Base-by-base conservation (phyloP, 2,329 filamentous ascomycete species). In the Ceratocystis colombiana region DNA sequence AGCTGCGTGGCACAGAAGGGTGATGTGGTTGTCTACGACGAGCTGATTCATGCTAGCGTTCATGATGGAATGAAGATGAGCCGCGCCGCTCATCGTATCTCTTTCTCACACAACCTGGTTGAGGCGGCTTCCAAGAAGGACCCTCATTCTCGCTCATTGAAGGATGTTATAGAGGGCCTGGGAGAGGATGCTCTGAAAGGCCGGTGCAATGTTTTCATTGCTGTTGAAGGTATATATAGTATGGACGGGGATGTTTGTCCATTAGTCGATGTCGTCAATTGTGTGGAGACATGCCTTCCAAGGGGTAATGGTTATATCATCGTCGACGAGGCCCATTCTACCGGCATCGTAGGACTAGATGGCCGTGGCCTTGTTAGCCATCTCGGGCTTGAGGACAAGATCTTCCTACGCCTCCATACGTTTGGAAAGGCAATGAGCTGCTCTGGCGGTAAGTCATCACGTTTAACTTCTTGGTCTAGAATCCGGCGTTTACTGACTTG, bases 221-320 rank as follows among this genome's bases (percentile, higher is more conserved):
- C 83, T 0, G 78, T 89, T 0, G 88, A 90, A 70, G 83, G 81
- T 0, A 77, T 90, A 0, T 93, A 94, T 73, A 91, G 88, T 73
- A 94, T 94, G 89, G 89, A 93, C 64, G 89, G 89, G 0, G 88
- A 92, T 70, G 75, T 89, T 20, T 83, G 83, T 0, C 87, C 86
- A 0, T 75, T 94, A 10, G 71, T 72, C 10, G 79, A 84, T 5
- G 82, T 92, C 20, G 79, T 88, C 1, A 73, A 78, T 0, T 76
- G 82, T 3, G 80, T 88, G 0, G 79, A 87, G 50, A 73, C 76
- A 0, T 71, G 81, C 0, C 74, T 90, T 0, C 83, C 85, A 0
- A 68, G 68, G 0, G 79, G 79, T 0, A 89, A 88, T 61, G 83
- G 80, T 0, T 78, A 86, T 66, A 75, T 89, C 3, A 78, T 88